These are phyloP conservation scores for Argentina anserina DNA, from an alignment of 306 rosid species.

Conservation along the genomic window DNA sequence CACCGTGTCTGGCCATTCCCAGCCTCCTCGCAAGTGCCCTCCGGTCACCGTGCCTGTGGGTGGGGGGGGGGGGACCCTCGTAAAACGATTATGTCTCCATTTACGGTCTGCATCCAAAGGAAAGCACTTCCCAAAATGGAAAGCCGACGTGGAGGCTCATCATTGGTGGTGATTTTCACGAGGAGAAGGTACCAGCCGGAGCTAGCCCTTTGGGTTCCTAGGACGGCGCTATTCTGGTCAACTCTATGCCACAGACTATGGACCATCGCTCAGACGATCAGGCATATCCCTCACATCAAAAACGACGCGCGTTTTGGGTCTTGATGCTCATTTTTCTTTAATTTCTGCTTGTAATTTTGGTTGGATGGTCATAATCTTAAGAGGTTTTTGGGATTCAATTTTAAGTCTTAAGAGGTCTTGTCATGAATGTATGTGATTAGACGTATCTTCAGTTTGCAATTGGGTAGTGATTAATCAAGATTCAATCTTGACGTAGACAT, in stretches of 20 bases:
- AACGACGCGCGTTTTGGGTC: constrained; percentile 30
- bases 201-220: background rate
- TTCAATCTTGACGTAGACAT: background rate
- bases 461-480: background rate
- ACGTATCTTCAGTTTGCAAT: background rate
- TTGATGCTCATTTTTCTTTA: background rate
- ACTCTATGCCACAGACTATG: background rate
- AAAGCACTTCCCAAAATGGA: constrained; percentile 9
- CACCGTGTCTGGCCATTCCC: constrained; percentile 50
- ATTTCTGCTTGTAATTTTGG: background rate
- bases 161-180: constrained; percentile 3
- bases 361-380: background rate
- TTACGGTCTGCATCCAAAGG: constrained; percentile 1
- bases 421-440: background rate
- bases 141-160: constrained; percentile 19
- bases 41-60: too few species aligned
- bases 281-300: background rate
- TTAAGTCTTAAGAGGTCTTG: background rate
- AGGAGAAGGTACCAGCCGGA: background rate
- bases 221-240: constrained; percentile 27
- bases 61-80: background rate
- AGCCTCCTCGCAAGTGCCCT: constrained; percentile 12
- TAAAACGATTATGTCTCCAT: background rate
- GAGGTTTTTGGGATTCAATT: background rate
- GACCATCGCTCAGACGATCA: background rate